Conservation (phyloP, 805 yeast species). For the Suhomyces xylopsoci region DNA sequence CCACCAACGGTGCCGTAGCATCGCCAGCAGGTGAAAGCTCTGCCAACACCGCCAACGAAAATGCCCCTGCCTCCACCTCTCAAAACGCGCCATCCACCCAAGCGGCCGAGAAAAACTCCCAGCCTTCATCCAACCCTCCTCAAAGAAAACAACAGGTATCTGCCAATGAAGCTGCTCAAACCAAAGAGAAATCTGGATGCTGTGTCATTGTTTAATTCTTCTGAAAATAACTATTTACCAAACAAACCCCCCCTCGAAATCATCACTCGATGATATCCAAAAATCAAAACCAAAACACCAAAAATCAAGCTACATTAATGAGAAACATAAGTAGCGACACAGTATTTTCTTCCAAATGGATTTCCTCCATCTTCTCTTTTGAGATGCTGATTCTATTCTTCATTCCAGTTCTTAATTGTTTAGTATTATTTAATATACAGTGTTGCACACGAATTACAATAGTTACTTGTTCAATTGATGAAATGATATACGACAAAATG, state of each 20-base stretch:
- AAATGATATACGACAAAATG: conserved; percentile 91
- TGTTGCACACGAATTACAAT: not conserved
- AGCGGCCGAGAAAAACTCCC: conserved; percentile 6
- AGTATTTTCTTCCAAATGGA: not conserved
- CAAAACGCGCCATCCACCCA: not conserved
- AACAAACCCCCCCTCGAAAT: not conserved
- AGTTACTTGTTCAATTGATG: conserved; percentile 33
- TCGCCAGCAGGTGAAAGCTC: not conserved
- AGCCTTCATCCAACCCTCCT: conserved; percentile 4
- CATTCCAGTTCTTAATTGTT: not conserved
- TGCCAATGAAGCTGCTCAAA: conserved; percentile 11
- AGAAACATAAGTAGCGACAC: not conserved
- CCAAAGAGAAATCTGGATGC: conserved; percentile 35
- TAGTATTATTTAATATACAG: not conserved
- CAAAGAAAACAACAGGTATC: conserved; percentile 12
- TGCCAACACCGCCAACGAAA: not conserved
- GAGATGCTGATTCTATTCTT: not conserved
- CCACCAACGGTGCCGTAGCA: conserved; percentile 2
- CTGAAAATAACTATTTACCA: not conserved
- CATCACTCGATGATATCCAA: not conserved
- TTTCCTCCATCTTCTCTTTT: not conserved
- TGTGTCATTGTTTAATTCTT: conserved; percentile 30
- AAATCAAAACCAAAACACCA: not conserved
- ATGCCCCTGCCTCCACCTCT: not conserved
- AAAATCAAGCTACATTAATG: not conserved